phyloP scores from a whole-genome alignment of 2,329 filamentous ascomycete species.

The Plectosphaerella sp. region DNA sequence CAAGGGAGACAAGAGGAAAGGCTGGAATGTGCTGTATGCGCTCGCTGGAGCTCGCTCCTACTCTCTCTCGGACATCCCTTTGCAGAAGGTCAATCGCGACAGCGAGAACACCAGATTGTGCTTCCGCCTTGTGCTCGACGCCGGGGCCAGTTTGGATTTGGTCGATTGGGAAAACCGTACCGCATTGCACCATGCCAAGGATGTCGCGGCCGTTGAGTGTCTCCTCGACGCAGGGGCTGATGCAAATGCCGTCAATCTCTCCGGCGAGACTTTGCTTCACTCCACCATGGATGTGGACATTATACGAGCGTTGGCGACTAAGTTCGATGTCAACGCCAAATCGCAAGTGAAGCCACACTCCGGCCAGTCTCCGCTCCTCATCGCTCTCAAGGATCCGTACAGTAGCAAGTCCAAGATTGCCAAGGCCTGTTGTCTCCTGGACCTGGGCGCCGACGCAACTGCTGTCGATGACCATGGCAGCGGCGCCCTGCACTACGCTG shows the following conservation, averaged over 20 bases:
- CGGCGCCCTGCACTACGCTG: constrained; percentile 12
- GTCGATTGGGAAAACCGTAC: not conserved
- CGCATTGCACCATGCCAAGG: not conserved
- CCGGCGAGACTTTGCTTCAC: constrained; percentile 2
- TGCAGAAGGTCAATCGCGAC: not conserved
- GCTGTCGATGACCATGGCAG: constrained; percentile 13
- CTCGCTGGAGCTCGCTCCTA: not conserved
- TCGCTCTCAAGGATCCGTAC: not conserved
- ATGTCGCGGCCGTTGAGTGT: not conserved
- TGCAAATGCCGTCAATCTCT: constrained; percentile 11
- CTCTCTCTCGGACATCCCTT: constrained; percentile 1
- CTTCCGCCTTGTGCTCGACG: not conserved
- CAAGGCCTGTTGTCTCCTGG: constrained; percentile 3
- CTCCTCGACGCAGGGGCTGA: constrained; percentile 19
- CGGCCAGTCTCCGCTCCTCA: not conserved
- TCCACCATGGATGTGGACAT: not conserved
- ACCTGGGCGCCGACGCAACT: constrained; percentile 11
- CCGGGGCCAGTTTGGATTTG: not conserved
- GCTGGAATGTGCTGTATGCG: not conserved
- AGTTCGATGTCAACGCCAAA: not conserved
- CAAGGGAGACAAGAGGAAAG: not conserved
- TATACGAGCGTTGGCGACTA: not conserved
- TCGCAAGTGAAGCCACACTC: not conserved
- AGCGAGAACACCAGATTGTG: not conserved
- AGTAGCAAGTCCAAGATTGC: not conserved